A percentile compares a stretch with the other conserved stretches of the same genome.
These are phyloP conservation scores for Zasmidium angulare DNA, from an alignment of 2,329 filamentous ascomycete species.

Conservation along the genomic window DNA sequence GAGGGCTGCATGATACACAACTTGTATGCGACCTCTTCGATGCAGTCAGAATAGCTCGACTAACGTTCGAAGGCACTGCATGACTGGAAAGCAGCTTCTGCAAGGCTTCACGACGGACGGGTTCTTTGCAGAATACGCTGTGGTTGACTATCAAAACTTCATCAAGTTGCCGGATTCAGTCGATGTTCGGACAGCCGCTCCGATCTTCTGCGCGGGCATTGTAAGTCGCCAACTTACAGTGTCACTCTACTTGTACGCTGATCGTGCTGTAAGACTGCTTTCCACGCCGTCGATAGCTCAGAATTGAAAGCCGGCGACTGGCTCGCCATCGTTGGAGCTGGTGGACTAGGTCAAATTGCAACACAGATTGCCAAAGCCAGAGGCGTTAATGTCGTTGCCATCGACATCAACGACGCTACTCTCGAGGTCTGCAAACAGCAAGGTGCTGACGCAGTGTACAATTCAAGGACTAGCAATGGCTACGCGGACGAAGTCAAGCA, in stretches of 20 bases:
- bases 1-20: conserved; percentile 22
- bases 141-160: conserved; percentile 19
- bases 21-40: not conserved
- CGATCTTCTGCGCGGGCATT: conserved; percentile 21
- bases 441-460: conserved; percentile 21
- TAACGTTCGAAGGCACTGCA: conserved; percentile 4
- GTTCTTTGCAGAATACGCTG: conserved; percentile 22
- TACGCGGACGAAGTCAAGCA: conserved; percentile 16
- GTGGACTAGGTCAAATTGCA: conserved; percentile 18
- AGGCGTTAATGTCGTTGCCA: conserved; percentile 17
- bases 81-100: conserved; percentile 18
- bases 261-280: conserved; percentile 10
- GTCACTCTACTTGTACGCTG: not conserved
- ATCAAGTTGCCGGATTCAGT: conserved; percentile 18
- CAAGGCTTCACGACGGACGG: conserved; percentile 22
- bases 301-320: conserved; percentile 19
- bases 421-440: conserved; percentile 18
- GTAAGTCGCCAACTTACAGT: not conserved
- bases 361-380: conserved; percentile 21
- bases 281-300: conserved; percentile 21
- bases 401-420: conserved; percentile 20
- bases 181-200: conserved; percentile 16
- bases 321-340: conserved; percentile 19
- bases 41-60: too few species aligned
- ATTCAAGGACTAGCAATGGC: conserved; percentile 12